These are phyloP conservation scores for Hortaea werneckii DNA, from an alignment of 2,329 filamentous ascomycete genomes.

Conservation along the genomic window DNA sequence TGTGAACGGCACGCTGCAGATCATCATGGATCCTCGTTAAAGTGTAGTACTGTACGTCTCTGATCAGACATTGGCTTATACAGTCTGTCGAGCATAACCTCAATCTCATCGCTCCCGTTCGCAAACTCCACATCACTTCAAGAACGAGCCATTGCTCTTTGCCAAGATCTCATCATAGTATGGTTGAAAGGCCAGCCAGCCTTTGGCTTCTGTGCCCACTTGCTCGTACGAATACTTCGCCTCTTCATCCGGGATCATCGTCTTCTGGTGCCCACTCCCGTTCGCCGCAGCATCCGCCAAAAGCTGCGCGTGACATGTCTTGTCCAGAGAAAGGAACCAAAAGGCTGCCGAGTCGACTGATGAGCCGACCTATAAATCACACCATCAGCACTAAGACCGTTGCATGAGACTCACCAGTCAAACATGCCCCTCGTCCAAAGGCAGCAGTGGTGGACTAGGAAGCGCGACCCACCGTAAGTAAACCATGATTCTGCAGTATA, in stretches of 20 bases:
- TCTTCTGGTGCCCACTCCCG: conserved; percentile 30
- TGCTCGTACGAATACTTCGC: conserved; percentile 30
- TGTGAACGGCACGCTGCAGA: too few species aligned
- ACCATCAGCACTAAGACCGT: too few species aligned
- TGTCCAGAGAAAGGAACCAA: conserved; percentile 37
- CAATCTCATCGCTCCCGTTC: too few species aligned
- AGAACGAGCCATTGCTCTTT: conserved; percentile 41
- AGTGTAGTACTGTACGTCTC: too few species aligned
- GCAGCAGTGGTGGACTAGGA: neutral
- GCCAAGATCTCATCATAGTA: conserved; percentile 44
- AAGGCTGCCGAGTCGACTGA: conserved; percentile 37
- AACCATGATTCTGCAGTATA: conserved; percentile 34
- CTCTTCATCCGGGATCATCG: conserved; percentile 31
- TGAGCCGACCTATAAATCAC: conserved; percentile 14
- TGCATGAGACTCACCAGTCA: neutral
- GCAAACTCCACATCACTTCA: conserved; percentile 23
- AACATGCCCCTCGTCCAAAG: too few species aligned
- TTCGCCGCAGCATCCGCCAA: conserved; percentile 34
- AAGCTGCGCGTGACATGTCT: conserved; percentile 37
- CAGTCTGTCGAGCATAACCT: too few species aligned
- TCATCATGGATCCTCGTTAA: too few species aligned
- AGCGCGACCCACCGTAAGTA: conserved; percentile 30
- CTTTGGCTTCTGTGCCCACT: conserved; percentile 40
- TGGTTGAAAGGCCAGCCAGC: conserved; percentile 31
- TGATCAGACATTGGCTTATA: too few species aligned